These are phyloP conservation scores for Agaricus blazei DNA, from an alignment of 768 basidiomycete species.

Conservation along the genomic window DNA sequence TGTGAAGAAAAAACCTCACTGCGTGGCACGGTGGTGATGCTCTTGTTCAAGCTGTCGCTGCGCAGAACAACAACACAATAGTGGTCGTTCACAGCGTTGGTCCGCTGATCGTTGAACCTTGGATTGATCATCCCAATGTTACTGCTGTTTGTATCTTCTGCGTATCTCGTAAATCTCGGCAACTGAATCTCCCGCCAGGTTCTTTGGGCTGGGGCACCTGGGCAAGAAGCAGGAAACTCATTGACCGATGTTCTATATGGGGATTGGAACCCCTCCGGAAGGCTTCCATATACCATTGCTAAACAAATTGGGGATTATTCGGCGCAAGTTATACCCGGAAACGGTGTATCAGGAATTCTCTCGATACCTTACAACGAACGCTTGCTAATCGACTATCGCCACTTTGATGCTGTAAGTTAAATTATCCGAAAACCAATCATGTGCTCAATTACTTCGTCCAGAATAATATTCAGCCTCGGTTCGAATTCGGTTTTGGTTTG, in stretches of 20 bases:
- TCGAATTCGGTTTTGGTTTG: conserved; percentile 87
- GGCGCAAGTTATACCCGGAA: conserved; percentile 38
- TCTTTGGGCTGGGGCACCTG: conserved; percentile 65
- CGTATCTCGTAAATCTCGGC: conserved; percentile 12
- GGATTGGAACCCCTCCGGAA: conserved; percentile 60
- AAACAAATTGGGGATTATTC: conserved; percentile 54
- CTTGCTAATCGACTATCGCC: conserved; percentile 67
- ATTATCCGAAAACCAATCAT: conserved; percentile 3
- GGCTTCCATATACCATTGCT: conserved; percentile 74
- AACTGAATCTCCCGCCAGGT: conserved; percentile 25
- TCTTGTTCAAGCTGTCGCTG: conserved; percentile 64
- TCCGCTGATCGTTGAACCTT: conserved; percentile 54
- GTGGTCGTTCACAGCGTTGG: conserved; percentile 65
- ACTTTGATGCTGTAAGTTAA: conserved; percentile 60
- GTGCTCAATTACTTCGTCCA: conserved; percentile 18
- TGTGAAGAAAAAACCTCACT: conserved; percentile 55
- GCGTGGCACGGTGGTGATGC: conserved; percentile 71
- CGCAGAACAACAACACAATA: conserved; percentile 65
- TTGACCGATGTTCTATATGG: conserved; percentile 73
- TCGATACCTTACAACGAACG: conserved; percentile 37
- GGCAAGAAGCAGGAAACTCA: conserved; percentile 65
- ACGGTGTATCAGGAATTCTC: conserved; percentile 33
- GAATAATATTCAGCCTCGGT: conserved; percentile 72
- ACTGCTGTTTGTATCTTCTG: conserved; percentile 48
- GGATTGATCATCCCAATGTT: conserved; percentile 71